Evolutionary conservation across 805 yeast genomes (phyloP).

Genomic region (Candida krabiensis): DNA sequence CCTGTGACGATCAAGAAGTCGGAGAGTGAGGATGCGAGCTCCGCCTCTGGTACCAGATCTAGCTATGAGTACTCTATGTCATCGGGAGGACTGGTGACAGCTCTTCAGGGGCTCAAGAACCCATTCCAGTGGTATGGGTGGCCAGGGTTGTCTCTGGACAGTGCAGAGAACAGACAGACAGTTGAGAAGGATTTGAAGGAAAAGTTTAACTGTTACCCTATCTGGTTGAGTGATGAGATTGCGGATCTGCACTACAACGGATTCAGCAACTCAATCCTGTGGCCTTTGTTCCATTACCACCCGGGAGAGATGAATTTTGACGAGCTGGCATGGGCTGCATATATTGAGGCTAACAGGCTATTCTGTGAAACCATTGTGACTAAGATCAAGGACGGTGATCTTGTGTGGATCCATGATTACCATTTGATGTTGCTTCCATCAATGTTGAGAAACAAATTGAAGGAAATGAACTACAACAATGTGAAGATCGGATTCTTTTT

Average conservation of each 20-base stretch:
- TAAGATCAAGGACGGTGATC: constrained; percentile 75
- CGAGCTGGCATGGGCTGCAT: constrained; percentile 97
- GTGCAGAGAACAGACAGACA: constrained; percentile 56
- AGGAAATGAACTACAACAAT: constrained; percentile 43
- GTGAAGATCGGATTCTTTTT: constrained; percentile 88
- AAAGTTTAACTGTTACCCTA: constrained; percentile 87
- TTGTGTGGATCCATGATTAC: constrained; percentile 98
- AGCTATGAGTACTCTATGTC: constrained; percentile 91
- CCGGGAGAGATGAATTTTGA: constrained; percentile 99
- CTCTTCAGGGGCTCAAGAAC: constrained; percentile 86
- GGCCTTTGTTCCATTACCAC: constrained; percentile 98
- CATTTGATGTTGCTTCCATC: constrained; percentile 94
- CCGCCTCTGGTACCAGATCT: constrained; percentile 41
- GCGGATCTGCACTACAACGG: constrained; percentile 98
- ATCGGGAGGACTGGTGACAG: constrained; percentile 96
- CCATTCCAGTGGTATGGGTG: constrained; percentile 98
- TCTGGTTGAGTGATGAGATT: constrained; percentile 80
- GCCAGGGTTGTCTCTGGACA: constrained; percentile 92
- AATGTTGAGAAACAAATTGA: constrained; percentile 68
- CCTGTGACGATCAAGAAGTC: constrained; percentile 84
- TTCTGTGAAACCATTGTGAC: constrained; percentile 76
- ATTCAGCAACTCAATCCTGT: constrained; percentile 86
- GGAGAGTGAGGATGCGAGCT: constrained; percentile 5
- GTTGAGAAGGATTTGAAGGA: constrained; percentile 70
- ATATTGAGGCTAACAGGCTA: constrained; percentile 83